Percentiles rank a stretch among this genome's conserved stretches.
Evolutionary conservation across 768 basidiomycete genomes (phyloP).

Genomic region (Tulasnella calospora): DNA sequence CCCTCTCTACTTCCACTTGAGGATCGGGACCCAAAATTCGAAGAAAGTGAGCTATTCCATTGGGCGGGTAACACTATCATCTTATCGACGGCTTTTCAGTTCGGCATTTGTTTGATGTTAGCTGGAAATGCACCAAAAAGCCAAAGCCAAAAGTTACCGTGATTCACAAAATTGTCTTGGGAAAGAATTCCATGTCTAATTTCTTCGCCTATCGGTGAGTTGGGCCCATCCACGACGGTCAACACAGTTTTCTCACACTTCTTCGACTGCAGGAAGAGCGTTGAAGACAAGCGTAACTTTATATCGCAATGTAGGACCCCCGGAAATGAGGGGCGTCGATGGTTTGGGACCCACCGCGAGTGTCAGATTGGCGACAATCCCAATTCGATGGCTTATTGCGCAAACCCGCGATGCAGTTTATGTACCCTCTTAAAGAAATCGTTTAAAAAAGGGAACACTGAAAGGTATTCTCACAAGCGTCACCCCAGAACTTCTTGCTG

Average conservation of each 20-base stretch:
- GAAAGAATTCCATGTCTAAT: neutral
- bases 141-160: neutral
- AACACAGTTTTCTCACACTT: neutral
- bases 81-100: neutral
- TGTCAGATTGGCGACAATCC: slow-evolving; percentile 15
- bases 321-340: slow-evolving; percentile 17
- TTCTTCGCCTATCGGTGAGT: slow-evolving; percentile 12
- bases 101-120: neutral
- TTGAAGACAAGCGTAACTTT: slow-evolving; percentile 15
- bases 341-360: slow-evolving; percentile 12
- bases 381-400: neutral
- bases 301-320: neutral
- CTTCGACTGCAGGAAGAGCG: neutral
- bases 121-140: neutral
- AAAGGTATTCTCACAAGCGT: neutral
- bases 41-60: slow-evolving; percentile 1
- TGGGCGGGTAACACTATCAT: too few relatives aligned
- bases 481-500: neutral
- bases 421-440: slow-evolving; percentile 6
- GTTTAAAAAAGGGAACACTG: neutral
- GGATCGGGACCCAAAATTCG: slow-evolving; percentile 13
- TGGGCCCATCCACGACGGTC: neutral
- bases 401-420: neutral
- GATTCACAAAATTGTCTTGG: slow-evolving; percentile 8
- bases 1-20: slow-evolving; percentile 13